These are phyloP conservation scores for Cercospora zeina DNA, from an alignment of 2,329 filamentous ascomycete genomes.

Conservation along the genomic window DNA sequence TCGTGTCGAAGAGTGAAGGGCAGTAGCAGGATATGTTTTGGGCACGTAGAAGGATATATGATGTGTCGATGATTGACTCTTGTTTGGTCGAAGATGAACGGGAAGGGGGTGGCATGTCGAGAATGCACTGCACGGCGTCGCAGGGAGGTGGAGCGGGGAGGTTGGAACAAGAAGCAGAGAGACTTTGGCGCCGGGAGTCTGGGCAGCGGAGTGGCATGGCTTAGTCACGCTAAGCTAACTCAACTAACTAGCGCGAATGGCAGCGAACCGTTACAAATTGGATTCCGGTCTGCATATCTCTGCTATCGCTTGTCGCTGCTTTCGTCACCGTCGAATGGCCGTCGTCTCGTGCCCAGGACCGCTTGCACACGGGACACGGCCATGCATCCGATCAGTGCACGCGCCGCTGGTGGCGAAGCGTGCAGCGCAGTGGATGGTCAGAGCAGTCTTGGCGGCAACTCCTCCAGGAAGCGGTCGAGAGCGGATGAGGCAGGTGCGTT, in stretches of 20 bases:
- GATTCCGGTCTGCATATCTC: neutral
- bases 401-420: neutral
- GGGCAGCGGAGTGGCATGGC: neutral
- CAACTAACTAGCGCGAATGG: neutral
- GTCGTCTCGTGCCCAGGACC: neutral
- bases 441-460: neutral
- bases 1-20: slow-evolving; percentile 23
- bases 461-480: slow-evolving; percentile 1
- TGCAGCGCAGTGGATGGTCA: neutral
- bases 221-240: neutral
- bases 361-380: neutral
- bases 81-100: too few relatives aligned
- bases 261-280: neutral
- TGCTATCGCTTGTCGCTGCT: neutral
- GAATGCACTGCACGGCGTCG: too few relatives aligned
- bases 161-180: neutral
- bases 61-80: too few relatives aligned
- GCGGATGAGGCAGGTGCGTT: slow-evolving; percentile 2
- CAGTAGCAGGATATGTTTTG: neutral
- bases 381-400: neutral
- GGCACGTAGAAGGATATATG: neutral
- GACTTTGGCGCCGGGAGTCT: neutral
- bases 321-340: neutral
- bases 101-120: too few relatives aligned
- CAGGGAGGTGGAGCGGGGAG: too few relatives aligned